Percentiles rank a stretch among this genome's conserved stretches.
These are phyloP conservation scores for Ogataea wickerhamii DNA, from an alignment of 805 yeast species.

Conservation along the genomic window DNA sequence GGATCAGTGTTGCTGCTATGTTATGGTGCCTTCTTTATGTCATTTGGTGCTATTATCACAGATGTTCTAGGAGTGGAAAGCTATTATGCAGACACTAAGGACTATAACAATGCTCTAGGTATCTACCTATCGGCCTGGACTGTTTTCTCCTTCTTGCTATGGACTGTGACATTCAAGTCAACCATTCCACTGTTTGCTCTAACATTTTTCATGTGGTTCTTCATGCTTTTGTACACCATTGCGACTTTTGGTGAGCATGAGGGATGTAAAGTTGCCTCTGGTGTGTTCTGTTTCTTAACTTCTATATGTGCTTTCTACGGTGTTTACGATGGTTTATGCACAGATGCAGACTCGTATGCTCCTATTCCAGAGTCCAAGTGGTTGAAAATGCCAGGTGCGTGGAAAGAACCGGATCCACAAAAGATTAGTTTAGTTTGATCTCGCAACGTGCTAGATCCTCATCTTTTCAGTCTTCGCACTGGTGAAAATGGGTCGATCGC, in stretches of 20 bases:
- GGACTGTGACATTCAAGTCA: conserved; percentile 42
- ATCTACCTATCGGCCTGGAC: conserved; percentile 47
- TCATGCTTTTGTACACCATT: conserved; percentile 40
- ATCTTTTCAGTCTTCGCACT: too few species aligned
- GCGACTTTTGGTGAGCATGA: conserved; percentile 36
- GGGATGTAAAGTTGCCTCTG: conserved; percentile 37
- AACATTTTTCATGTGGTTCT: conserved; percentile 40
- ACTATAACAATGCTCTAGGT: conserved; percentile 41
- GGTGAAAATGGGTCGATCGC: conserved; percentile 2
- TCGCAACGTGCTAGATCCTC: conserved; percentile 1
- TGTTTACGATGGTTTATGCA: conserved; percentile 40
- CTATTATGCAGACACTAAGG: conserved; percentile 35
- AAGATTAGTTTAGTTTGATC: conserved; percentile 16
- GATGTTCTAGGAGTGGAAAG: conserved; percentile 40
- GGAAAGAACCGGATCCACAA: conserved; percentile 22
- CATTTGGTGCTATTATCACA: conserved; percentile 43
- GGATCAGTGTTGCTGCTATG: conserved; percentile 46
- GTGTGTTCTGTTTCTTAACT: conserved; percentile 41
- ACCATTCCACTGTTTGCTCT: conserved; percentile 37
- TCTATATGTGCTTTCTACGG: conserved; percentile 41
- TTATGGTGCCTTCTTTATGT: conserved; percentile 49
- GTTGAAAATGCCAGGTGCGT: conserved; percentile 32
- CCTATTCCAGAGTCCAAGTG: conserved; percentile 27
- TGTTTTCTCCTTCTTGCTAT: conserved; percentile 42
- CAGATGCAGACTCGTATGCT: conserved; percentile 23